Evolutionary conservation across 495 filamentous ascomycete species (phyloP).

Genomic region (Podospora fimiseda): DNA sequence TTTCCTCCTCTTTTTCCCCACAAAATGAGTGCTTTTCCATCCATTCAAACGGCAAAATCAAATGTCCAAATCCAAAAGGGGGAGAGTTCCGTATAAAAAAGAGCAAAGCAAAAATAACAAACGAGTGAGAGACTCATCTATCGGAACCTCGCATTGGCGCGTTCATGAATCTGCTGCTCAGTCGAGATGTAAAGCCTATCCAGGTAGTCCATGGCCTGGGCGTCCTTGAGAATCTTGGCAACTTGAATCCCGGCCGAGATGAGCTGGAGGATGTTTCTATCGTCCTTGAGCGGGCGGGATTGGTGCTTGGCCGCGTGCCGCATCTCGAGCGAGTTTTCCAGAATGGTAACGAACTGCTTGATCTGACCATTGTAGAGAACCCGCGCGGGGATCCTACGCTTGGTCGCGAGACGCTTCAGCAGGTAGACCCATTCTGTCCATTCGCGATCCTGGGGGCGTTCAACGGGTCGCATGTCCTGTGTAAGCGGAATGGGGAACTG

Average conservation of each 20-base stretch:
- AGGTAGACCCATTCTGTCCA: slow-evolving; percentile 93
- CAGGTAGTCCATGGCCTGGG: slow-evolving; percentile 70
- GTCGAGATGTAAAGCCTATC: slow-evolving; percentile 64
- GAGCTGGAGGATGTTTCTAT: slow-evolving; percentile 79
- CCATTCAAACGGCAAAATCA: not conserved
- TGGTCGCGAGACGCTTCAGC: slow-evolving; percentile 77
- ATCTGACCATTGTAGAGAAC: slow-evolving; percentile 85
- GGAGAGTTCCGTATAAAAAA: not conserved
- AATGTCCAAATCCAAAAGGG: not conserved
- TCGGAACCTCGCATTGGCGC: slow-evolving; percentile 43
- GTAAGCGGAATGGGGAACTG: slow-evolving; percentile 77
- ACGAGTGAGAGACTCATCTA: slow-evolving; percentile 5
- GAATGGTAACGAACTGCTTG: slow-evolving; percentile 75
- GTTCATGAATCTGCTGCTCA: slow-evolving; percentile 66
- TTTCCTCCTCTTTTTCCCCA: not conserved
- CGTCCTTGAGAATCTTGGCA: slow-evolving; percentile 77
- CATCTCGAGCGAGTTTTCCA: slow-evolving; percentile 82
- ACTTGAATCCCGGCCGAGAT: slow-evolving; percentile 83
- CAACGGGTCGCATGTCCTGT: slow-evolving; percentile 75
- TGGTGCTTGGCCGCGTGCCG: slow-evolving; percentile 73
- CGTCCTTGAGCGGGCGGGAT: slow-evolving; percentile 77
- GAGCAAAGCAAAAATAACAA: not conserved
- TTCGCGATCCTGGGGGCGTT: slow-evolving; percentile 71
- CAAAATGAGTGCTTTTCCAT: not conserved
- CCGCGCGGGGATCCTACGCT: slow-evolving; percentile 73